A percentile compares a stretch with the other conserved stretches of the same genome.
phyloP scores from a whole-genome alignment of 257 asterid species.

The Solanum okadae region DNA sequence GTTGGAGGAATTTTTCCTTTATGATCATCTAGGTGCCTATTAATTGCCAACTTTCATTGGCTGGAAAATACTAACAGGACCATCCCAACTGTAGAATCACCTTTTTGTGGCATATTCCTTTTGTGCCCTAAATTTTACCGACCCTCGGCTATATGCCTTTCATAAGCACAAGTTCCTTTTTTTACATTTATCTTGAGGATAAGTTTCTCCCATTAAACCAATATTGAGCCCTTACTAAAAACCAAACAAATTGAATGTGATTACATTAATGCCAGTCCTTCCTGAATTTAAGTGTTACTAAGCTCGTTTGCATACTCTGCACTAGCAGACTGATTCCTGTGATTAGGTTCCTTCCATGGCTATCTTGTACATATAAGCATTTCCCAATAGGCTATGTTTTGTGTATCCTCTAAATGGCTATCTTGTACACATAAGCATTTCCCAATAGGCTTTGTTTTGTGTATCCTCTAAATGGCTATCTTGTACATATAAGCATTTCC shows the following conservation, averaged over 20 bases:
- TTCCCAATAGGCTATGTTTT: no score
- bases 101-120: not conserved
- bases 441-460: no score
- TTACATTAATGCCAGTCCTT: not conserved
- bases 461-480: no score
- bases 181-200: not conserved
- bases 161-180: not conserved
- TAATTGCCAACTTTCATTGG: not conserved
- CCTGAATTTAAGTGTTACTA: not conserved
- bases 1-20: not conserved
- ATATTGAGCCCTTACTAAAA: not conserved
- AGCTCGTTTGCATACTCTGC: not conserved
- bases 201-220: not conserved
- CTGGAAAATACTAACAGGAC: not conserved
- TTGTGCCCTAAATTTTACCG: not conserved
- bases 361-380: not conserved
- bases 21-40: not conserved
- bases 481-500: not conserved
- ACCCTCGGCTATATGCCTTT: not conserved
- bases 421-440: not conserved
- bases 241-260: not conserved
- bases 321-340: not conserved
- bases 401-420: no score
- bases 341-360: not conserved
- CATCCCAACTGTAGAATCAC: not conserved